Base-by-base conservation (phyloP, 2,329 filamentous ascomycete species). In the Diaporthe sp. region DNA sequence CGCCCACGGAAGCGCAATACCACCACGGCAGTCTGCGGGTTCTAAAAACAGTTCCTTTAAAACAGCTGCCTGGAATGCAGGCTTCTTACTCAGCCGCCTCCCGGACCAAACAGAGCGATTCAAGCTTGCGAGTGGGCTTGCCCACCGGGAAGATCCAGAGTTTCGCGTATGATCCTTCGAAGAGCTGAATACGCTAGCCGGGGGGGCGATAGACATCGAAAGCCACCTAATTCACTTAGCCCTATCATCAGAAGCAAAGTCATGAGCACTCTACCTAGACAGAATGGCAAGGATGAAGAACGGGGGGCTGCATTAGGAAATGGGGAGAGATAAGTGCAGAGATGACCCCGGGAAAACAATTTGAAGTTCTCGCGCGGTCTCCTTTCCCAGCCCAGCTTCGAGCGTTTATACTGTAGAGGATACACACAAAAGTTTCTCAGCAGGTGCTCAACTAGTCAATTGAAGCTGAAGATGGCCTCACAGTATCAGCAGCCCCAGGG, bases 51-150 rank as follows among this genome's bases (percentile, higher is more conserved):
- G 60, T 39, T 42, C n/a, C 25, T 2, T 13, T 39, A 22, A 65
- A 65, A 47, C 71, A 73, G 71, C 71, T 65, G 71, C 71, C 71
- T 73, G 71, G 44, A 65, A 55, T 28, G 57, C 47, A 73, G 39
- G 71, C 34, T 63, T 63, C 34, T 53, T 49, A 68, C 65, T 68
- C 47, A 68, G 65, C 65, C 65, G 47, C 65, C 49, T 68, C 47
- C 8, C 28, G 47, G 17, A 2, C 44, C 49, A 61, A n/a, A 53
- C 47, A n/a, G 13, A 57, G 55, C 55, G 55, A 17, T 12, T 44
- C n/a, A 3, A 55, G 37, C 34, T 8, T 65, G 47, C 15, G 28
- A 22, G 22, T 15, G n/a, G 47, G 44, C 9, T 47, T 42, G 58
- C 37, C 8, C n/a, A 61, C 47, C 25, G 44, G 25, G 34, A 3